A percentile compares a stretch with the other conserved stretches of the same genome.
Evolutionary conservation across 306 rosid species (phyloP).

Genomic region (Styphnolobium japonicum): DNA sequence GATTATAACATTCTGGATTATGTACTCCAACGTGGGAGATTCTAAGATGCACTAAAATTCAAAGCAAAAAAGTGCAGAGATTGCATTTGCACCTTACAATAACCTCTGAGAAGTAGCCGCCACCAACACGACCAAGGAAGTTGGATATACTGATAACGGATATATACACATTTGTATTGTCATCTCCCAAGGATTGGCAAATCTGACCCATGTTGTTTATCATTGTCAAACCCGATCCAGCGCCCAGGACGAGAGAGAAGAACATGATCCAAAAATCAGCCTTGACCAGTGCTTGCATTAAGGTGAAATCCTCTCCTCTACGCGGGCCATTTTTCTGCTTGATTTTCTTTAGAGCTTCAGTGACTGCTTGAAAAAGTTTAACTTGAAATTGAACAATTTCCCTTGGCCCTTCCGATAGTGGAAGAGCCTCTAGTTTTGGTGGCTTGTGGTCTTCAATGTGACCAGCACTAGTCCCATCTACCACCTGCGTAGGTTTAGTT

Average conservation of each 20-base stretch:
- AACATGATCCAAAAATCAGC: conserved; percentile 83
- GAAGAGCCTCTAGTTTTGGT: conserved; percentile 46
- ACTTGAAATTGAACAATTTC: conserved; percentile 55
- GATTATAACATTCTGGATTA: background rate
- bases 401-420: conserved; percentile 57
- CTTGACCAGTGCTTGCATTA: conserved; percentile 61
- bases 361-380: conserved; percentile 55
- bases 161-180: conserved; percentile 54
- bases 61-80: background rate
- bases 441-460: conserved; percentile 56
- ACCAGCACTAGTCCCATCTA: conserved; percentile 30
- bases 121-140: conserved; percentile 92
- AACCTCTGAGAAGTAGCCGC: conserved; percentile 80
- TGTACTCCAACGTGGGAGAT: background rate
- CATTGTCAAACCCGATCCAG: conserved; percentile 78
- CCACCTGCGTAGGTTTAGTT: background rate
- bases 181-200: conserved; percentile 63
- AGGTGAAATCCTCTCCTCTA: conserved; percentile 77
- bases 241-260: conserved; percentile 55
- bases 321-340: conserved; percentile 65
- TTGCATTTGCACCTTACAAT: conserved; percentile 56
- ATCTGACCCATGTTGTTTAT: conserved; percentile 91
- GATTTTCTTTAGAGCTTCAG: conserved; percentile 48
- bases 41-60: too few relatives aligned
- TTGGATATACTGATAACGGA: conserved; percentile 85